Evolutionary conservation across 2,329 filamentous ascomycete species (phyloP).

Genomic region (Ophiostoma ips): DNA sequence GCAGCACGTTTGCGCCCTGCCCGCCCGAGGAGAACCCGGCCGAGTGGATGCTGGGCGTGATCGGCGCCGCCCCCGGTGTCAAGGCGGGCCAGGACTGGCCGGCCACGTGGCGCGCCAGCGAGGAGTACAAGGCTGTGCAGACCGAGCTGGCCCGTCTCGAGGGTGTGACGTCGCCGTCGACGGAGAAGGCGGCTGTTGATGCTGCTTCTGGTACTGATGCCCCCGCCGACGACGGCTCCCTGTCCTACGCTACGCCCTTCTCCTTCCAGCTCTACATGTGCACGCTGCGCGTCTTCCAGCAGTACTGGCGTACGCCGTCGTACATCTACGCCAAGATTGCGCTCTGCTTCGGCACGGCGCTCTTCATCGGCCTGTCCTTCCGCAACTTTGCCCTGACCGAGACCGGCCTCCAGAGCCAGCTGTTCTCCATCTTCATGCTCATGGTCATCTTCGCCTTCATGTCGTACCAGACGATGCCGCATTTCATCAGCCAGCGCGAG

Average conservation of each 20-base stretch:
- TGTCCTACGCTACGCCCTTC: slow-evolving; percentile 54
- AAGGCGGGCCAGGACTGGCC: slow-evolving; percentile 47
- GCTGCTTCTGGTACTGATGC: neutral
- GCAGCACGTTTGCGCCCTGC: slow-evolving; percentile 26
- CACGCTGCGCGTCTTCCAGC: slow-evolving; percentile 53
- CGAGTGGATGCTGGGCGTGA: slow-evolving; percentile 61
- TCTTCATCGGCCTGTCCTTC: slow-evolving; percentile 55
- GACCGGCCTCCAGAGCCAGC: slow-evolving; percentile 50
- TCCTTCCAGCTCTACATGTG: slow-evolving; percentile 44
- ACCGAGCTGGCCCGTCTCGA: slow-evolving; percentile 30
- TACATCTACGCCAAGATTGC: slow-evolving; percentile 61
- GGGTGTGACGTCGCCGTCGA: slow-evolving; percentile 17
- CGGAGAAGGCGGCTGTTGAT: neutral
- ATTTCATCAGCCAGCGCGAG: slow-evolving; percentile 50
- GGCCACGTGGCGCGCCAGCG: slow-evolving; percentile 25
- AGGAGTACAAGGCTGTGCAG: slow-evolving; percentile 57
- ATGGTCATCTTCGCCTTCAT: slow-evolving; percentile 49
- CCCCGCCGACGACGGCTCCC: neutral
- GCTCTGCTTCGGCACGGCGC: slow-evolving; percentile 27
- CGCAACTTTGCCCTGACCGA: slow-evolving; percentile 41
- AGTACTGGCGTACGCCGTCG: slow-evolving; percentile 64
- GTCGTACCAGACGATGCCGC: slow-evolving; percentile 49
- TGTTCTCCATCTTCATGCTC: slow-evolving; percentile 43
- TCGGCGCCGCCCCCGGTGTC: slow-evolving; percentile 50
- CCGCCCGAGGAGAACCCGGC: slow-evolving; percentile 61